phyloP scores from a whole-genome alignment of 1,284 basidiomycete genomes.

The Fomitopsis pinicola region DNA sequence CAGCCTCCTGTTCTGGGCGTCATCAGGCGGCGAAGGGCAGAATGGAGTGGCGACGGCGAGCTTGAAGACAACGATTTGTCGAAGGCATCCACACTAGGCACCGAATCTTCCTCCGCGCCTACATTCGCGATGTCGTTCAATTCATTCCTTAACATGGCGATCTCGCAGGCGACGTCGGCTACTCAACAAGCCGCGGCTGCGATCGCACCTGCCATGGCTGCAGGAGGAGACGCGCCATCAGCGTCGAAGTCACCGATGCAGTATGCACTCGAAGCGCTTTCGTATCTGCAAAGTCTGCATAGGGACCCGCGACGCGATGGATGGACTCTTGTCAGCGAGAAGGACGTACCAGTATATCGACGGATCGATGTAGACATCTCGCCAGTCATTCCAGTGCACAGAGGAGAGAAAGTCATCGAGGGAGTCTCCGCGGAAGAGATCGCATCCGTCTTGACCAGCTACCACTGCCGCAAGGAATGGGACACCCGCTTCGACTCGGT shows the following conservation, averaged over 20 bases:
- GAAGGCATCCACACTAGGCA: conserved; percentile 16
- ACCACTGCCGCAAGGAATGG: conserved; percentile 77
- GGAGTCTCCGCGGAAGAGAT: conserved; percentile 94
- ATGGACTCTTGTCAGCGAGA: conserved; percentile 83
- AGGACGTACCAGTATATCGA: conserved; percentile 76
- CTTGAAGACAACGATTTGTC: conserved; percentile 21
- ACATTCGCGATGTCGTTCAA: conserved; percentile 66
- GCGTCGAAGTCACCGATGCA: conserved; percentile 66
- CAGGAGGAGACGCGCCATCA: conserved; percentile 41
- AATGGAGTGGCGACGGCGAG: conserved; percentile 46
- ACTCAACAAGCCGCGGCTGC: conserved; percentile 72
- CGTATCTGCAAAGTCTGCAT: conserved; percentile 77
- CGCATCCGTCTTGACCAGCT: conserved; percentile 66
- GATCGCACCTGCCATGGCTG: conserved; percentile 51
- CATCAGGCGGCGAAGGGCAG: conserved; percentile 62
- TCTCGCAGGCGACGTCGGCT: conserved; percentile 67
- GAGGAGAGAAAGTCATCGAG: conserved; percentile 90
- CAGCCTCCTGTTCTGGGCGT: conserved; percentile 80
- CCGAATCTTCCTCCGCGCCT: conserved; percentile 49
- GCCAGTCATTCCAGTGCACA: conserved; percentile 79
- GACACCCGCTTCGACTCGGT: conserved; percentile 79
- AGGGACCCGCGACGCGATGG: conserved; percentile 58
- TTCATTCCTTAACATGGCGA: conserved; percentile 68
- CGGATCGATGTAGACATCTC: conserved; percentile 79
- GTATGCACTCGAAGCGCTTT: conserved; percentile 74